Conservation (phyloP, 129 eudicot species). For the Gnaphalium uliginosum region DNA sequence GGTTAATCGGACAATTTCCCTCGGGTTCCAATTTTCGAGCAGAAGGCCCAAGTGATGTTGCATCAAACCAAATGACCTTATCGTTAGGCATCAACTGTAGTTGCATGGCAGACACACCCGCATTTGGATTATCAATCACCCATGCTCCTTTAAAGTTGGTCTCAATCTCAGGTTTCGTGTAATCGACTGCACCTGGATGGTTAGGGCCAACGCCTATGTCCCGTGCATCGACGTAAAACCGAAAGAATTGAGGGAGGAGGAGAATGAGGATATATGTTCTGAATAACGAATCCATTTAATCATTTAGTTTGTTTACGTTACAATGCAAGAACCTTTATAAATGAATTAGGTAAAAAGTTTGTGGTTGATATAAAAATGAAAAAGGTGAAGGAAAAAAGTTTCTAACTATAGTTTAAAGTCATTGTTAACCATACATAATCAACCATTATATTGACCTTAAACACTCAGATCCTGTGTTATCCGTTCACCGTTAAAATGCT, state of each 20-base stretch:
- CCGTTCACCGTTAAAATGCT: background rate
- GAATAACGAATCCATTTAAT: slow-evolving; percentile 27
- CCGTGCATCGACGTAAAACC: slow-evolving; percentile 13
- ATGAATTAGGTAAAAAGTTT: slow-evolving; percentile 2
- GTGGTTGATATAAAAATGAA: slow-evolving; percentile 23
- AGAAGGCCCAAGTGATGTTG: slow-evolving; percentile 64
- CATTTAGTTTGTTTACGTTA: slow-evolving; percentile 14
- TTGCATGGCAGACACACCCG: slow-evolving; percentile 86
- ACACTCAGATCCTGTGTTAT: background rate
- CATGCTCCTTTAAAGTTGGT: slow-evolving; percentile 40
- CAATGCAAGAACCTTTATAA: slow-evolving; percentile 28
- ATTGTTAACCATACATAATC: slow-evolving; percentile 4
- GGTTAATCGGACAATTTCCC: slow-evolving; percentile 38
- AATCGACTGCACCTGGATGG: slow-evolving; percentile 20
- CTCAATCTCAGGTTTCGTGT: slow-evolving; percentile 29
- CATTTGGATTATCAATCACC: slow-evolving; percentile 40
- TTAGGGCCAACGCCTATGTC: slow-evolving; percentile 14
- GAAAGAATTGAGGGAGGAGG: slow-evolving; percentile 16
- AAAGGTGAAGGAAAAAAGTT: background rate
- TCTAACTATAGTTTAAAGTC: slow-evolving; percentile 28
- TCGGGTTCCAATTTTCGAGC: slow-evolving; percentile 36
- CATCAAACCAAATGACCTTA: slow-evolving; percentile 66
- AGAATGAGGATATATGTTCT: slow-evolving; percentile 21
- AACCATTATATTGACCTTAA: background rate
- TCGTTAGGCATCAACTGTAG: slow-evolving; percentile 75